Percentiles rank a stretch among this genome's conserved stretches.
Evolutionary conservation across 768 basidiomycete species (phyloP).

Genomic region (Kwoniella sp.): DNA sequence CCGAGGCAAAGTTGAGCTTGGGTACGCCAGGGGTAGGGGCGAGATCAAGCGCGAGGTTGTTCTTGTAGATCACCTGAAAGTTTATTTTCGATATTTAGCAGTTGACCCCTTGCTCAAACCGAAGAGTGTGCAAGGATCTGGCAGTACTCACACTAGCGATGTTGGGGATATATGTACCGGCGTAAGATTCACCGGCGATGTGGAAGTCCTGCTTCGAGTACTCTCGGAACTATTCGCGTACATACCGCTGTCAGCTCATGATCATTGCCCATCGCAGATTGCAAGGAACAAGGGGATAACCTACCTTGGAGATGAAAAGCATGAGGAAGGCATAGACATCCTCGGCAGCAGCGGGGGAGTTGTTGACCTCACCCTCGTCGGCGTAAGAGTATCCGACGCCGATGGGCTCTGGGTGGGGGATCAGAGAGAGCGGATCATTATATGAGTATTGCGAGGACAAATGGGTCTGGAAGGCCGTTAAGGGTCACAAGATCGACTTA

Average conservation of each 20-base stretch:
- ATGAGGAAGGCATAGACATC: constrained; percentile 67
- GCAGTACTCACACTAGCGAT: constrained; percentile 65
- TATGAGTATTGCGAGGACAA: too few relatives aligned
- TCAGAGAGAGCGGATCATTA: constrained; percentile 36
- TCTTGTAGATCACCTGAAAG: constrained; percentile 66
- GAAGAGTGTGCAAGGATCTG: background rate
- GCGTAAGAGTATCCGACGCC: constrained; percentile 86
- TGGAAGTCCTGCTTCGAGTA: constrained; percentile 55
- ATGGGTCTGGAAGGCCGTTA: constrained; percentile 62
- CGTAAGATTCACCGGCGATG: constrained; percentile 59
- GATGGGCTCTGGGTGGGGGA: constrained; percentile 65
- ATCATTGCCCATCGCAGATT: constrained; percentile 78
- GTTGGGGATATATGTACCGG: constrained; percentile 81
- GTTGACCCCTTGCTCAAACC: background rate
- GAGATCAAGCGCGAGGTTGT: constrained; percentile 62
- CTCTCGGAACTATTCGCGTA: constrained; percentile 62
- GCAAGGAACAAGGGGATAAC: constrained; percentile 79
- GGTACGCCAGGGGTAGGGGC: constrained; percentile 61
- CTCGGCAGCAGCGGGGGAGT: constrained; percentile 79
- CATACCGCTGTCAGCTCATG: constrained; percentile 56
- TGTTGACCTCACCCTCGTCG: constrained; percentile 68
- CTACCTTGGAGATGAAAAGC: constrained; percentile 61
- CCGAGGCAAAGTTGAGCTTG: constrained; percentile 76
- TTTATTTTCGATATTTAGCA: too few relatives aligned
- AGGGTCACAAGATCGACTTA: too few relatives aligned